Evolutionary conservation across 257 asterid genomes (phyloP), one percentile per base, ranked within the genome.

Genomic region (Dorcoceras hygrometricum): DNA sequence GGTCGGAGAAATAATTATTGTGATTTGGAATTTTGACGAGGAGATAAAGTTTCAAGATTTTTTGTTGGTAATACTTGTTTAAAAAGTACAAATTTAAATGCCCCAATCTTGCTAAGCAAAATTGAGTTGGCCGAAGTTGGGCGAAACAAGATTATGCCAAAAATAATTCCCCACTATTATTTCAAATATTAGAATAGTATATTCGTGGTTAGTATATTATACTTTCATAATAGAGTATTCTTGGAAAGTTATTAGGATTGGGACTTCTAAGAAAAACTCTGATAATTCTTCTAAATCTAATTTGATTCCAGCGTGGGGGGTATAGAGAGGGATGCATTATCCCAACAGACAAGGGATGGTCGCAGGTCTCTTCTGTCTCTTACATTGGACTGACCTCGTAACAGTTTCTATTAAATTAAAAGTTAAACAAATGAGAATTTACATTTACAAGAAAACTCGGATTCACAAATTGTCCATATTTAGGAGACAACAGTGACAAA

Each of bases 401-500:
- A 0, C 48, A 11, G 2, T 36, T 36, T 36, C 1, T 14, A 31
- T 31, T 6, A 31, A 31, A 31, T 31, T 43, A 10, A 14, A 14
- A 43, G 3, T 12, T 12, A 2, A 14, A 43, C n/a, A 43, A 12
- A 43, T 3, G 19, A 14, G 51, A 36, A 36, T 36, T 43, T 43
- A 43, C 19, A 43, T 14, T 43, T 43, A 43, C 48, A 36, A 36
- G 48, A 36, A n/a, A 36, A 36, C 48, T 36, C 48, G 11, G 48
- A 36, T 36, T 36, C 10, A 11, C 19, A 43, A 43, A 43, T 43
- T 12, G 51, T 36, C 48, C 48, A 11, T 36, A 11, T 6, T 31
- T 7, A 19, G 12, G 68, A 28, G 74, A 61, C 74, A 62, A 70
- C 28, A 62, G 69, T 51, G 57, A 20, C 48, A 8, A 19, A 8